Base-by-base conservation (phyloP, 768 basidiomycete genomes). In the Phaffia tasmanica region DNA sequence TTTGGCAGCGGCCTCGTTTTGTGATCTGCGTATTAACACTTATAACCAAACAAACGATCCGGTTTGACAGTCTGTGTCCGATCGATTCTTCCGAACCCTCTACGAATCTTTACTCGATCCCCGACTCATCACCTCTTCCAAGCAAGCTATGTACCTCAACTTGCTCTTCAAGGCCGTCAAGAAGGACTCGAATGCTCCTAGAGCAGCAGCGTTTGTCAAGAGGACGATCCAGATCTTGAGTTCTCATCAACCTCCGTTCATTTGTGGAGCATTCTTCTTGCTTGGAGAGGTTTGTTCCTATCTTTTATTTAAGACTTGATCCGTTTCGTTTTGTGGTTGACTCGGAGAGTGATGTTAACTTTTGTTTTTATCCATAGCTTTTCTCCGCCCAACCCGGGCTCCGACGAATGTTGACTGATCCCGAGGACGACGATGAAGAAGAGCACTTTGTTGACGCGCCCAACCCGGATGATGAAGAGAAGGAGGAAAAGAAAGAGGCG, bases 101-200 rank as follows among this genome's bases (percentile, higher is more conserved):
- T 99, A 98, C 71, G 83, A 85, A n/a, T 91, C 90, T 2, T 79
- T 99, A 5, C 83, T 86, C 58, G 94, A 99, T 72, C 78, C 80
- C 1, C 85, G 94, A 18, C 81, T 99, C 1, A 81, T 85, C 2
- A 80, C 81, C 1, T 90, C 90, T 16, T 87, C 86, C 1, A 98
- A 98, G 73, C 92, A 98, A 74, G 91, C 92, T 6, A 88, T 98
- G 85, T 98, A 94, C 76, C 82, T 99, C 64, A 98, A 97, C 74
- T 77, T 99, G 21, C 76, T 97, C 23, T 93, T 93, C 83, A 92
- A 89, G 72, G 86, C 88, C 1, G 77, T 95, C 70, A 94, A 93
- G 76, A 81, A 81, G 3, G 86, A 86, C 70, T 72, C 72, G 42
- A 81, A 82, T 64, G 66, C 75, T 0, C 83, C 83, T 57, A 81